These are phyloP conservation scores for Trichosporon sp. DNA, from an alignment of 1,284 basidiomycete species.

Conservation along the genomic window DNA sequence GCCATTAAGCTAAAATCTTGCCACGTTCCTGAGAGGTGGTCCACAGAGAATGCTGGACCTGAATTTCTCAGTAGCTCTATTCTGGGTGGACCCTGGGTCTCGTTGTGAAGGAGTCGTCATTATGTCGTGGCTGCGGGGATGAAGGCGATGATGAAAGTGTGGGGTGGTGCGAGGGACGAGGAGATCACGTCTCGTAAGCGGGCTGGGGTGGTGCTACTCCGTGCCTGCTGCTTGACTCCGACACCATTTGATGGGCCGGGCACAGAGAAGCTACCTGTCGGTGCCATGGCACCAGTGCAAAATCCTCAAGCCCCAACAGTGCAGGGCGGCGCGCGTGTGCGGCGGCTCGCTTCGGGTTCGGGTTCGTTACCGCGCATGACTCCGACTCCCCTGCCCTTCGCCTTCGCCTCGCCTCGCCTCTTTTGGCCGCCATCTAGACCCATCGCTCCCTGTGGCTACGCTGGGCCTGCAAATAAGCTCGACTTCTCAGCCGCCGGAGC, in stretches of 20 bases:
- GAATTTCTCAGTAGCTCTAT: neutral
- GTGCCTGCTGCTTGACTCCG: neutral
- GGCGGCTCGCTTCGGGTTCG: neutral
- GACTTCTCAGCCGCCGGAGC: neutral
- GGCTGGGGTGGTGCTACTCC: neutral
- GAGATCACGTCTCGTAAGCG: slow-evolving; percentile 4
- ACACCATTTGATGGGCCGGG: neutral
- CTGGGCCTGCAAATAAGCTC: neutral
- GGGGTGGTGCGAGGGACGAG: neutral
- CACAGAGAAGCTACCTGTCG: neutral
- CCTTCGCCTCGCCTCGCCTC: neutral
- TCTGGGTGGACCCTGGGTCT: neutral
- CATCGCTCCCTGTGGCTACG: neutral
- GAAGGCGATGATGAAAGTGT: neutral
- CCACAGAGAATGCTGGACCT: neutral
- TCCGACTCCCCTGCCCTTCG: neutral
- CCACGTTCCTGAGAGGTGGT: neutral
- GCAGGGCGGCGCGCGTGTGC: neutral
- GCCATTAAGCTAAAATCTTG: neutral
- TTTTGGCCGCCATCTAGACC: neutral
- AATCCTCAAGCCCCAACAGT: neutral
- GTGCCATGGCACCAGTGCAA: neutral
- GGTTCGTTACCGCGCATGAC: neutral
- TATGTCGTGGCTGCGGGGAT: neutral
- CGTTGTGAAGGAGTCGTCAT: neutral